Evolutionary conservation across 306 rosid species (phyloP), one percentile per base, ranked within the genome.

Genomic region (Dalbergia oliveri): DNA sequence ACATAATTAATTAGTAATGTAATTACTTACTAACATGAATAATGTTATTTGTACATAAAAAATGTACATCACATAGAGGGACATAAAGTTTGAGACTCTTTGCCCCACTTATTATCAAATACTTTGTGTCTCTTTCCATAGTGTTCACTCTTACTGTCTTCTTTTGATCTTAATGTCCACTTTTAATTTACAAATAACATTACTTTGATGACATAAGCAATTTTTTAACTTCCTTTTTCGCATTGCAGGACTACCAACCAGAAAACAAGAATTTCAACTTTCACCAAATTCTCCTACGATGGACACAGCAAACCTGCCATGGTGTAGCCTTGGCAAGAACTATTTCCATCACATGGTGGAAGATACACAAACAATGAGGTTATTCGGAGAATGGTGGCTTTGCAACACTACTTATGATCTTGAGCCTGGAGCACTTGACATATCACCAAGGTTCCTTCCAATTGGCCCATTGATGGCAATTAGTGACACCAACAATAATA

Each of bases 361-460:
- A 73, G 78, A 73, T 9, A 58, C 56, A 0, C 8, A 39, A 58
- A 57, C 56, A 11, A 6, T 65, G 7, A 14, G 21, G 15, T 45
- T 76, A 35, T 45, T 80, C 23, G 85, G 44, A 13, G 72, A 70
- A 26, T 80, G 86, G 86, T 82, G 86, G 82, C 80, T 84, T n/a
- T 84, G 85, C 13, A 84, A 84, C 76, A 76, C 80, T 6, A 56
- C 74, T 11, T 13, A 21, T 26, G 85, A 84, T 23, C 88, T 84
- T 54, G 85, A 80, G 44, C 47, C 67, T 0, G 82, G 21, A 12
- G 59, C 82, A 23, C 9, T 71, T 26, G 21, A 68, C 39, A 7
- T 19, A 12, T 65, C 71, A 19, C 64, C 80, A 16, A 76, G 11
- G 43, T 39, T 80, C 34, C 49, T 60, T 8, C 85, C 85, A 8